Percentiles rank a stretch among this genome's conserved stretches.
Evolutionary conservation across 2,329 filamentous ascomycete species (phyloP).

Genomic region (Aspergillus niger): DNA sequence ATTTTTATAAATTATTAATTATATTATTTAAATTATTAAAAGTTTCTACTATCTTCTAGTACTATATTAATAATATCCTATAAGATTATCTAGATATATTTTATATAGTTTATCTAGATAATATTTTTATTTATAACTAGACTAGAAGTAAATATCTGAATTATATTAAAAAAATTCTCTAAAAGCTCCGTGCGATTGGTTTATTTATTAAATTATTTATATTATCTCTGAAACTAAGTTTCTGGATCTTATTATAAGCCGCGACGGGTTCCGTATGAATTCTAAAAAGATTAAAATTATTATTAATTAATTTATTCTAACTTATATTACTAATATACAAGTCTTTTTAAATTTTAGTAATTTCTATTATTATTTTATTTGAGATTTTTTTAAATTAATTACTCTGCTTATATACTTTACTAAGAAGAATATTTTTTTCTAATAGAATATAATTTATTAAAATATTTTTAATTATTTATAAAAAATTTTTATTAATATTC

Average conservation of each 20-base stretch:
- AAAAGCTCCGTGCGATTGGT: too few relatives aligned
- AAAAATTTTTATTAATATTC: neutral
- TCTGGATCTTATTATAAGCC: neutral
- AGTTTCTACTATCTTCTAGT: neutral
- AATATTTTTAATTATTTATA: conserved; percentile 1
- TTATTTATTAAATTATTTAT: neutral
- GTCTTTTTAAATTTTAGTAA: neutral
- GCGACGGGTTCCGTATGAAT: neutral
- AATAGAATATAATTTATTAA: neutral
- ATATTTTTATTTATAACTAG: neutral
- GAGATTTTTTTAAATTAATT: neutral
- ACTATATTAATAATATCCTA: neutral
- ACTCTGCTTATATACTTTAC: neutral
- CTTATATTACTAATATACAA: neutral
- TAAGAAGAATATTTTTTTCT: neutral
- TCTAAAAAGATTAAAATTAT: neutral
- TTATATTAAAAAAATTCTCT: too few relatives aligned
- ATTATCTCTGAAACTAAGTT: neutral
- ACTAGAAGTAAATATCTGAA: neutral
- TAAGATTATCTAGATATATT: neutral
- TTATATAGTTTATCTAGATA: neutral
- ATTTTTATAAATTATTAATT: conserved; percentile 1
- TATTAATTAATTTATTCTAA: conserved; percentile 6
- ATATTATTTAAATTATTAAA: neutral
- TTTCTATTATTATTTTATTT: neutral